These are phyloP conservation scores for Ophiocordyceps unilateralis DNA, from an alignment of 2,329 filamentous ascomycete genomes.

Conservation along the genomic window DNA sequence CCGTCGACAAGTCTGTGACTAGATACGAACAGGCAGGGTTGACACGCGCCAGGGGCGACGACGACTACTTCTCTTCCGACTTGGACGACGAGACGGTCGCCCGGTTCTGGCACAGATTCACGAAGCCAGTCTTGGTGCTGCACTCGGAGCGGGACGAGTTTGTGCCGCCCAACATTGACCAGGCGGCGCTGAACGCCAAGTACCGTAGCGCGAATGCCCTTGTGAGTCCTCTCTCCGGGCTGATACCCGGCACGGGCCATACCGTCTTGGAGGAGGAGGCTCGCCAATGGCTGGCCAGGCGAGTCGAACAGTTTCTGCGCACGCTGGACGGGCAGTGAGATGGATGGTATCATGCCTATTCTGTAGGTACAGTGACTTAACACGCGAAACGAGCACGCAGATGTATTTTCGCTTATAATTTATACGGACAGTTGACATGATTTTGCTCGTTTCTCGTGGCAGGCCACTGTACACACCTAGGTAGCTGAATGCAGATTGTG, in stretches of 20 bases:
- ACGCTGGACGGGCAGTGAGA: conserved; percentile 5
- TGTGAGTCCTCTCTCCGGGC: conserved; percentile 31
- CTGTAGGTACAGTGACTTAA: too few relatives aligned
- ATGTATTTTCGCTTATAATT: too few relatives aligned
- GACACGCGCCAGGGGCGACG: conserved; percentile 40
- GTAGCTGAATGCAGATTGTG: too few relatives aligned
- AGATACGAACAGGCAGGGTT: neutral
- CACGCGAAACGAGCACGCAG: too few relatives aligned
- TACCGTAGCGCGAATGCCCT: conserved; percentile 33
- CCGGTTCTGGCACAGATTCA: conserved; percentile 48
- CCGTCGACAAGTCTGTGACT: too few relatives aligned
- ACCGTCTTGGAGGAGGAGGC: conserved; percentile 27
- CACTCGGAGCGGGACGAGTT: conserved; percentile 50
- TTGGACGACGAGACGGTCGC: conserved; percentile 37
- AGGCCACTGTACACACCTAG: too few relatives aligned
- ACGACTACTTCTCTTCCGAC: conserved; percentile 81
- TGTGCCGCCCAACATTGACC: conserved; percentile 41
- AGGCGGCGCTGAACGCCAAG: conserved; percentile 33
- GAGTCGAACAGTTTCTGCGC: conserved; percentile 28
- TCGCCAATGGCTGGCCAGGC: conserved; percentile 30
- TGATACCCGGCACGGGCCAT: conserved; percentile 36
- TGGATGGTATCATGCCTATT: neutral
- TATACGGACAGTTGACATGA: too few relatives aligned
- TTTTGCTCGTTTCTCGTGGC: too few relatives aligned
- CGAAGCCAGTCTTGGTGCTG: conserved; percentile 43